Conservation (phyloP, 2,329 filamentous ascomycete genomes). For the Amesomyces nigricolor region DNA sequence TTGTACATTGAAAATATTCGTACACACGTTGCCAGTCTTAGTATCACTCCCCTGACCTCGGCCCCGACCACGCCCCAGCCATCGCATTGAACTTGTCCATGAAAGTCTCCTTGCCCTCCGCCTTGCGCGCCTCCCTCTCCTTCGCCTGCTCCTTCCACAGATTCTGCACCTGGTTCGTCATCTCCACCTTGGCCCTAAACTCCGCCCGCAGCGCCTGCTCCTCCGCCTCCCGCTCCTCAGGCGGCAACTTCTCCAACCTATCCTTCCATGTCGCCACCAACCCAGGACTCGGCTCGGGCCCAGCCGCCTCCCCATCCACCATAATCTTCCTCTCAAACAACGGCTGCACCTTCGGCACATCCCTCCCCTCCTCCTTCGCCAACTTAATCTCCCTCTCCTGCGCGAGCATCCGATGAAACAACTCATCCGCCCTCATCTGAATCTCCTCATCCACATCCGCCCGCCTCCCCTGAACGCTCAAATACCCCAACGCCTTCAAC, state of each 20-base stretch:
- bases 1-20: constrained; percentile 1
- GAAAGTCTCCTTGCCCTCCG: constrained; percentile 46
- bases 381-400: constrained; percentile 72
- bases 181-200: constrained; percentile 53
- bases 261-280: constrained; percentile 39
- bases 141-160: constrained; percentile 52
- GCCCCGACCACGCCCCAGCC: constrained; percentile 8
- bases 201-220: constrained; percentile 60
- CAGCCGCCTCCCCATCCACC: neutral
- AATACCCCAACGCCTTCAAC: constrained; percentile 82
- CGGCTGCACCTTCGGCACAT: constrained; percentile 54
- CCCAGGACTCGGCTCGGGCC: constrained; percentile 24
- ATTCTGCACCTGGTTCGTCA: constrained; percentile 50
- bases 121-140: constrained; percentile 50
- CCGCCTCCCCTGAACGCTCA: constrained; percentile 60
- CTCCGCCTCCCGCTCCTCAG: constrained; percentile 55
- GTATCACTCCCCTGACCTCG: constrained; percentile 7
- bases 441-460: constrained; percentile 74
- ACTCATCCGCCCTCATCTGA: constrained; percentile 88
- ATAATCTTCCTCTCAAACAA: constrained; percentile 40
- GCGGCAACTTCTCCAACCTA: constrained; percentile 52
- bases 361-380: constrained; percentile 57
- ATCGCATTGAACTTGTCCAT: constrained; percentile 34
- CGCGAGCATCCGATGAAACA: constrained; percentile 81
- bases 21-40: neutral